Evolutionary conservation across 208 protist genomes (phyloP), one percentile per base, ranked within the genome.

Genomic region (Leishmania martiniquensis): DNA sequence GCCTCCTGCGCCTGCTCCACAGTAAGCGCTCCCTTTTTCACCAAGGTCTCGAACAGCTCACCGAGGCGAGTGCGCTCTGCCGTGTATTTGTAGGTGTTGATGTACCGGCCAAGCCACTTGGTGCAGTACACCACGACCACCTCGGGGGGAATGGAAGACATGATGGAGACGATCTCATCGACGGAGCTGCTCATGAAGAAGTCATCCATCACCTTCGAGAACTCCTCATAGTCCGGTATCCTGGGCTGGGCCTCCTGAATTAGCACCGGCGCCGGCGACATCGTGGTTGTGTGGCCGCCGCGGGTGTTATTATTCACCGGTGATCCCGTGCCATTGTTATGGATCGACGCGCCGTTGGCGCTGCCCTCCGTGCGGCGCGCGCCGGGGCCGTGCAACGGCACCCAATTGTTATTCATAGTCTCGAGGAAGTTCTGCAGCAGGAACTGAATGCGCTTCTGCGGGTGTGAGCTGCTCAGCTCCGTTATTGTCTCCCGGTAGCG

Each of bases 381-480:
- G 20, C 85, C 83, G 0, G 60, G 72, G 9, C 89, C 90, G 78
- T 92, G 88, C 44, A 91, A 57, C 29, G 90, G 93, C 42, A 90
- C 85, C 90, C 91, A 97, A 72, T 91, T 88, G 81, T 96, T 97
- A 80, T 91, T 77, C 81, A 94, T 93, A 55, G 89, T 93, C 76
- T 96, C 91, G 10, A 95, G 44, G 42, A 90, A 89, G 77, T 96
- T 92, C 39, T 88, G 77, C 7, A 94, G 60, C 29, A 95, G 76
- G 84, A 97, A 94, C 77, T 93, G 83, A n/a, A 97, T 95, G 32
- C 93, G 87, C 60, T 85, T 89, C 72, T 85, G 73, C 10, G 88
- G 88, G 76, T 95, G 85, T 7, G 82, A 91, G 55, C 68, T 78
- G 76, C 85, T 89, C 39, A 96, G 78, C 47, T 91, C 84, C 37